Conservation (phyloP, 257 asterid genomes). For the Nicotiana knightiana region DNA sequence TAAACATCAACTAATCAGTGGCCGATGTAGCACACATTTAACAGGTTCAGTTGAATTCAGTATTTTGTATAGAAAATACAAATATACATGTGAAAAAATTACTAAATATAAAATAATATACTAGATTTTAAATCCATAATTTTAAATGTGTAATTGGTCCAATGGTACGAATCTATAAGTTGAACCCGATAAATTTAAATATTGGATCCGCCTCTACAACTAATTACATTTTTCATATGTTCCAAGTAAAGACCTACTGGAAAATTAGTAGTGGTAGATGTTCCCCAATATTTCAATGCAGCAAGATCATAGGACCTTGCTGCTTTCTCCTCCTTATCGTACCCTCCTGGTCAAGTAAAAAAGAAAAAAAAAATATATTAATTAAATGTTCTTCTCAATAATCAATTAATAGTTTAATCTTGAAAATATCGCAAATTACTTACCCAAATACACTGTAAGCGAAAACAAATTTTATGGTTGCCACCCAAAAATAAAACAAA, state of each 20-base stretch:
- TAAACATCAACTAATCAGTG: too few relatives aligned
- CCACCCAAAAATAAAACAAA: not conserved
- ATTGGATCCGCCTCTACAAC: too few relatives aligned
- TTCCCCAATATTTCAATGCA: constrained; percentile 92
- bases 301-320: constrained; percentile 94
- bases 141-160: too few relatives aligned
- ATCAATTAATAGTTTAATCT: not conserved
- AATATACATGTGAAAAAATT: too few relatives aligned
- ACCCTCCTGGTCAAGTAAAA: constrained; percentile 53
- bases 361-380: too few relatives aligned
- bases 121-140: too few relatives aligned
- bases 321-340: constrained; percentile 94
- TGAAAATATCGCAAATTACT: constrained; percentile 19
- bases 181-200: too few relatives aligned
- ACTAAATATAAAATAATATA: too few relatives aligned
- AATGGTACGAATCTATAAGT: too few relatives aligned
- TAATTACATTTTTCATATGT: not conserved
- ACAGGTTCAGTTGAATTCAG: too few relatives aligned
- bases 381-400: not conserved
- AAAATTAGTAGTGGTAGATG: constrained; percentile 89
- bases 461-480: not conserved
- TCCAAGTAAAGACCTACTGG: constrained; percentile 37
- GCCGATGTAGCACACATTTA: too few relatives aligned
- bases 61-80: too few relatives aligned
- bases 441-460: constrained; percentile 69